A percentile compares a stretch with the other conserved stretches of the same genome.
Conservation (phyloP, 2,329 filamentous ascomycete species). For the Colletotrichum salicis region DNA sequence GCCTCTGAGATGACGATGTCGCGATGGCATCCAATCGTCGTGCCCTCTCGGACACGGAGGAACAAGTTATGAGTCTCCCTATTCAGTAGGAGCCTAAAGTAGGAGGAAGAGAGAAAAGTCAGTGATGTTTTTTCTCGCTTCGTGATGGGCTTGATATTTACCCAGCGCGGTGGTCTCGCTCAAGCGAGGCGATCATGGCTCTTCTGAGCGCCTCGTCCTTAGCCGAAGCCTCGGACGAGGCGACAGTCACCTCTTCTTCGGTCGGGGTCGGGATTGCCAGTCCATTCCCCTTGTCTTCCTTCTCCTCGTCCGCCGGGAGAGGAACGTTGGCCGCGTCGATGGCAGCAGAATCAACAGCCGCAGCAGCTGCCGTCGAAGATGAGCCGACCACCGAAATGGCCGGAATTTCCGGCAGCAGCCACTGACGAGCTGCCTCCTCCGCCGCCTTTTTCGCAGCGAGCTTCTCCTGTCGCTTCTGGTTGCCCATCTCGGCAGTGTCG, state of each 20-base stretch:
- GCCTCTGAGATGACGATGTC: slow-evolving; percentile 47
- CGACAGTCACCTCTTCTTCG: neutral
- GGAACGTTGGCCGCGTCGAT: neutral
- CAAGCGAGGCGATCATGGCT: slow-evolving; percentile 8
- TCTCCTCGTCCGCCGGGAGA: neutral
- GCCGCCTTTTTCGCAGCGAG: slow-evolving; percentile 12
- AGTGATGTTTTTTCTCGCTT: neutral
- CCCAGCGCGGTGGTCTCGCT: slow-evolving; percentile 11
- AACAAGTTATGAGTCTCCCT: neutral
- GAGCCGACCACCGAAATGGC: neutral
- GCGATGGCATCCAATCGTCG: slow-evolving; percentile 41
- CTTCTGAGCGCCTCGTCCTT: slow-evolving; percentile 8
- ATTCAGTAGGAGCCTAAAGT: neutral
- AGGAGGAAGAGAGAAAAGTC: neutral
- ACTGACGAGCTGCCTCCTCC: neutral
- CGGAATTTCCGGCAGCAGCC: neutral
- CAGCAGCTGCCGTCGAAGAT: neutral
- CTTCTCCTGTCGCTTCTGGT: neutral
- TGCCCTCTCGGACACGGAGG: slow-evolving; percentile 10
- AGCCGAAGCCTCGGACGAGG: neutral
- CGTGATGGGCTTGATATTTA: neutral
- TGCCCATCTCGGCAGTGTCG: slow-evolving; percentile 4
- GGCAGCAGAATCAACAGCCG: neutral
- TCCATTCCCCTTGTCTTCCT: neutral
- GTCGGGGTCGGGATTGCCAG: neutral